Evolutionary conservation across 2,329 filamentous ascomycete species (phyloP).

Genomic region (Cercospora canescens): DNA sequence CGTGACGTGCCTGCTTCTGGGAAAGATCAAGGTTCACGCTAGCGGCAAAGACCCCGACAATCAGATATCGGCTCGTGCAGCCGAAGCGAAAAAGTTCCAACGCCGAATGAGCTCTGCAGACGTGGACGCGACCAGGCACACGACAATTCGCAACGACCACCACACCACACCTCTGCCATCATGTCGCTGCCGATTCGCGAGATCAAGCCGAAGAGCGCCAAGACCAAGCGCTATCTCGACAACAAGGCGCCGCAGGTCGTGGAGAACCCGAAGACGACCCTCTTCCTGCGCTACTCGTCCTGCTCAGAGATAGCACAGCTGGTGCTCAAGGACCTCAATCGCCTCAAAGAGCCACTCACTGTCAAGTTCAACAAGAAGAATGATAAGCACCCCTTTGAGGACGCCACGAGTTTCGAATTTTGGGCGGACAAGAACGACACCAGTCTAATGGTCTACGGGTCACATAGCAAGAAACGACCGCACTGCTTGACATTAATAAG

Average conservation of each 20-base stretch:
- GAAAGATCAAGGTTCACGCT: not conserved
- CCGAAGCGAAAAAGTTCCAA: conserved; percentile 6
- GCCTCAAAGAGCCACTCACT: conserved; percentile 78
- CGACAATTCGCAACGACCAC: not conserved
- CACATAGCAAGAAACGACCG: conserved; percentile 90
- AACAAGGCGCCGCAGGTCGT: conserved; percentile 85
- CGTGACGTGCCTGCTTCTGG: conserved; percentile 1
- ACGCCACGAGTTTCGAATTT: conserved; percentile 84
- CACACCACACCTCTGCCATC: not conserved
- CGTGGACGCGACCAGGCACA: not conserved
- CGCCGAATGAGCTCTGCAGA: not conserved
- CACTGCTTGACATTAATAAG: conserved; percentile 82
- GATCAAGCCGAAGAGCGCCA: conserved; percentile 66
- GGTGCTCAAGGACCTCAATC: conserved; percentile 79
- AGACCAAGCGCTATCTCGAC: conserved; percentile 92
- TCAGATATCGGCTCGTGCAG: not conserved
- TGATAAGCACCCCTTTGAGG: conserved; percentile 90
- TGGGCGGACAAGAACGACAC: conserved; percentile 96
- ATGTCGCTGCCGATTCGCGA: conserved; percentile 59
- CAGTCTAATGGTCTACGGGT: conserved; percentile 79
- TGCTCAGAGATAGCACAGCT: conserved; percentile 82
- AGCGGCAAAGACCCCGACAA: not conserved
- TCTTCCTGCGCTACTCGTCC: conserved; percentile 85
- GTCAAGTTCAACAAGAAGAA: conserved; percentile 98
- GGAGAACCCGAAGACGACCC: conserved; percentile 87